Base-by-base conservation (phyloP, 306 rosid species). In the Cicer pinnatifidum region DNA sequence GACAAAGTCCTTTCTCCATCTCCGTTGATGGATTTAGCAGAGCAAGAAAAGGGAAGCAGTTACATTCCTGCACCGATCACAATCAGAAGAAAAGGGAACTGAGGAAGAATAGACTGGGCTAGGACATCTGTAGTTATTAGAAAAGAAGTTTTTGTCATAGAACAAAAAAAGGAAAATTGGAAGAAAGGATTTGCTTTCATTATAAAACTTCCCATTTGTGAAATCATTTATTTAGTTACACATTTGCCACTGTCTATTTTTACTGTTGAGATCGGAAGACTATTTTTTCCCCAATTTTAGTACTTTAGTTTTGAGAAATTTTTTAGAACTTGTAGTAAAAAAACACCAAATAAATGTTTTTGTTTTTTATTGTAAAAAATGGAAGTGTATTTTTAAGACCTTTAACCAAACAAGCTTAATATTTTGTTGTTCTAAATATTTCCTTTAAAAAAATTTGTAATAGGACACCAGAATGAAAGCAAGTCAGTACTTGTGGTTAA, bases 131-230 rank as follows among this genome's bases (percentile, higher is more conserved):
- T 61, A 38, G 8, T 39, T 47, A 62, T 17, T 4, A 13, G 4
- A 61, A 47, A 7, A 47, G 71, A 74, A 46, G 33, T 48, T 35
- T 13, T 60, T 48, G 11, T 6, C 19, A 47, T 43, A 48, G 41
- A 37, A 28, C 33, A 13, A 75, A 37, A 58, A 64, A 37, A 45
- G 11, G 19, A 75, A 8, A 50, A 5, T 5, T 5, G 8, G 37
- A 50, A 48, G 53, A 75, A 19, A 75, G 45, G 9, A 57, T 8
- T 20, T 63, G 69, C 44, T 75, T 63, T 12, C 46, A 51, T 50
- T 8, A 19, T 16, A 16, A 64, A 50, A n/a, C 28, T 50, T 57
- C 20, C 20, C 45, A 61, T 33, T 47, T 9, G 23, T 7, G 50
- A 62, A 48, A 62, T 63, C 63, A 16, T 20, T 64, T 16, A 52